Percentiles rank a stretch among this genome's conserved stretches.
phyloP scores from a whole-genome alignment of 768 basidiomycete species.

The Agaricus sinodeliciosus region DNA sequence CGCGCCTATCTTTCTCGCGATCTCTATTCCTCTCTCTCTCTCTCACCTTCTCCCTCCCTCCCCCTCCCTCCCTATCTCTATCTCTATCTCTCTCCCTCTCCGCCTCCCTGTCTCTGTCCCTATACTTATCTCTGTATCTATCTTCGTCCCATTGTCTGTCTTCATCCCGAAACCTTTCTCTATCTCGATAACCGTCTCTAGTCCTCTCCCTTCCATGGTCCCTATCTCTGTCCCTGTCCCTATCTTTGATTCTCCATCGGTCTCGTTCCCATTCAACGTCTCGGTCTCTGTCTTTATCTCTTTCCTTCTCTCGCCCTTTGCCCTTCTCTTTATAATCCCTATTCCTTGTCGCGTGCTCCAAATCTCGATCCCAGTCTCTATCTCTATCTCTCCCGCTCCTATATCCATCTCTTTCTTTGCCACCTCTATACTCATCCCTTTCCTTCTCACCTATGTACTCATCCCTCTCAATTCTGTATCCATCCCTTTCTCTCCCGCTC shows the following conservation, averaged over 20 bases:
- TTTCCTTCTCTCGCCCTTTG: neutral
- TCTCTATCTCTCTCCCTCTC: constrained; percentile 8
- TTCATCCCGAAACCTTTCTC: constrained; percentile 7
- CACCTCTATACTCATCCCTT: neutral
- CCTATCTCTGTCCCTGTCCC: constrained; percentile 5
- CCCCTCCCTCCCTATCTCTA: constrained; percentile 10
- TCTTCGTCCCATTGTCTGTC: constrained; percentile 3
- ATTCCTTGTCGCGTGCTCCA: neutral
- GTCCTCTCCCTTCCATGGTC: constrained; percentile 6
- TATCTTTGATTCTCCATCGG: constrained; percentile 8
- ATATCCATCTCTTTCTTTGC: neutral
- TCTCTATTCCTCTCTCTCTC: constrained; percentile 11
- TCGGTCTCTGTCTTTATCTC: neutral
- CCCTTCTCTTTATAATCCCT: neutral
- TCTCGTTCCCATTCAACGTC: neutral
- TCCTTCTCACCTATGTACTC: neutral
- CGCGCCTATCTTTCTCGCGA: constrained; percentile 9
- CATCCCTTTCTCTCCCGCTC: neutral
- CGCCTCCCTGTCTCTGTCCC: constrained; percentile 12
- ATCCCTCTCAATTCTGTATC: neutral
- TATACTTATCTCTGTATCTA: constrained; percentile 3
- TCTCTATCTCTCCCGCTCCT: neutral
- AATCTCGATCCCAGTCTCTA: neutral
- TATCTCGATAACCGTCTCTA: neutral
- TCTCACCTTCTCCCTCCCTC: constrained; percentile 5